Percentiles rank a stretch among this genome's conserved stretches.
phyloP scores from a whole-genome alignment of 179 eudicot species.

The Gypsophila paniculata region DNA sequence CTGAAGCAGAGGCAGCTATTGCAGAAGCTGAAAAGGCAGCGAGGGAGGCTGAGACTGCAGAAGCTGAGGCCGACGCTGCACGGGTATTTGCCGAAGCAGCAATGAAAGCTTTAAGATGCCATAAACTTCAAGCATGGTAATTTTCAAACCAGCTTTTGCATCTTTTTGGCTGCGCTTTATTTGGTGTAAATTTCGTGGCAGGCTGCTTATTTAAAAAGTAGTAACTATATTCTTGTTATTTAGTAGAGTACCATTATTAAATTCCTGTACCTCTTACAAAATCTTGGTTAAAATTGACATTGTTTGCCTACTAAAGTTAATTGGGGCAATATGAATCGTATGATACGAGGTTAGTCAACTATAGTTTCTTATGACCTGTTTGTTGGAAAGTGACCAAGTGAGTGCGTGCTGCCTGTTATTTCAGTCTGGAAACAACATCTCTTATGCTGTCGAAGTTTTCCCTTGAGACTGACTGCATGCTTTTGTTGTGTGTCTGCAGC shows the following conservation, averaged over 20 bases:
- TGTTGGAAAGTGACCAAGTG: no score
- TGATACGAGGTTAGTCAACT: no score
- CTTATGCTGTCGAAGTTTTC: neutral
- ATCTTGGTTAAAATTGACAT: no score
- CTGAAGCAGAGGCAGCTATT: conserved; percentile 83
- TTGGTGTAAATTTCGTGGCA: conserved; percentile 3
- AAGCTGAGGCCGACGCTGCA: conserved; percentile 77
- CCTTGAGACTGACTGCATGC: conserved; percentile 6
- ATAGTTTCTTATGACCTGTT: no score
- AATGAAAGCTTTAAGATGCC: conserved; percentile 42
- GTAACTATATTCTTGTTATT: no score
- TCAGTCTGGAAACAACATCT: neutral
- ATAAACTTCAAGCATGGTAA: conserved; percentile 48
- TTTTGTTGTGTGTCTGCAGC: conserved; percentile 30
- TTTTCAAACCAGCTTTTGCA: neutral
- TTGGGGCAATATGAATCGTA: no score
- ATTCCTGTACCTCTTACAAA: no score
- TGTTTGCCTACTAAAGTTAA: no score
- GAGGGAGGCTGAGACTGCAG: conserved; percentile 76
- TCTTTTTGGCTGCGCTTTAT: neutral
- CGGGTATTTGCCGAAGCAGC: conserved; percentile 61
- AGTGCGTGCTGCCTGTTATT: neutral
- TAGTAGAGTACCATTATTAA: no score
- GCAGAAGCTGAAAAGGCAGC: conserved; percentile 81
- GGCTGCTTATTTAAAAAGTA: no score